These are phyloP conservation scores for Pisolithus sp. DNA, from an alignment of 768 basidiomycete genomes.

Conservation along the genomic window DNA sequence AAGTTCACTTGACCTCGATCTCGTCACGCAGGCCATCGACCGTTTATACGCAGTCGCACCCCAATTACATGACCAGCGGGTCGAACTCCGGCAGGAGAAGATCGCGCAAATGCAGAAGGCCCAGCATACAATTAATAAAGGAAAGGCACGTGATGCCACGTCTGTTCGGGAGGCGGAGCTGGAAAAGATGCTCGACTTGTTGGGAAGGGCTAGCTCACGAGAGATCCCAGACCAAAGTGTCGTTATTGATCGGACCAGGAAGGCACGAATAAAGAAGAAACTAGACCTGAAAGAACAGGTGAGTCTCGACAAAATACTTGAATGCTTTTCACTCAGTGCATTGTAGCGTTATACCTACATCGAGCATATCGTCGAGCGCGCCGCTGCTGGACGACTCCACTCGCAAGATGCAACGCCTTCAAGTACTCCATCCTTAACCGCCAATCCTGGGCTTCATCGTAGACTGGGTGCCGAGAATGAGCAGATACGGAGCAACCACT, in stretches of 20 bases:
- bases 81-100: conserved; percentile 75
- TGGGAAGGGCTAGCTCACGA: conserved; percentile 66
- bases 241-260: conserved; percentile 55
- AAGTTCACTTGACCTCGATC: conserved; percentile 74
- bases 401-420: conserved; percentile 65
- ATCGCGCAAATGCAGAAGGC: conserved; percentile 71
- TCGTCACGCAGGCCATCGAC: conserved; percentile 84
- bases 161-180: conserved; percentile 37
- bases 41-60: conserved; percentile 80
- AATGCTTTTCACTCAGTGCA: conserved; percentile 4
- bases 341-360: conserved; percentile 69
- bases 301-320: conserved; percentile 8
- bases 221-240: conserved; percentile 67
- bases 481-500: neutral
- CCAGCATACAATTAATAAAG: conserved; percentile 42
- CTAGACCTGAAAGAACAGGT: conserved; percentile 62
- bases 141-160: conserved; percentile 38
- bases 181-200: conserved; percentile 62
- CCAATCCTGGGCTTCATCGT: conserved; percentile 15
- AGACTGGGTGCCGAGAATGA: neutral
- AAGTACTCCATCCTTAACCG: conserved; percentile 39
- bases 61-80: conserved; percentile 86
- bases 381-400: conserved; percentile 66
- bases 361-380: conserved; percentile 64
- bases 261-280: conserved; percentile 47